Base-by-base conservation (phyloP, 2,329 filamentous ascomycete species). In the Lachnellula arida region DNA sequence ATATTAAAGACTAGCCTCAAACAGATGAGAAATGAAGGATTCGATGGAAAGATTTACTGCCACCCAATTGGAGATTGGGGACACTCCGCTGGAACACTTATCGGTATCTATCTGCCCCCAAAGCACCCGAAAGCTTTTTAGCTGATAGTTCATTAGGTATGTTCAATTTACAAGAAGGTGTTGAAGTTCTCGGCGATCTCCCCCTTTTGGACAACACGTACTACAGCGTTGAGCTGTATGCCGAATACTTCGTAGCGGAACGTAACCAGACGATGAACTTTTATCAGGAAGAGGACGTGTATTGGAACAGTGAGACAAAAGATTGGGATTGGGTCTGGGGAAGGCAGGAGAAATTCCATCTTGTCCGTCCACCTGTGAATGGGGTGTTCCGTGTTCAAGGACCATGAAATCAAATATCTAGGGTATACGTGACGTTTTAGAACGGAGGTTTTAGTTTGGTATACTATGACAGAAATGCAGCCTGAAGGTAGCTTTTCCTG, bases 41-140 rank as follows among this genome's bases (percentile, higher is more conserved):
- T 79, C 39, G 62, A 74, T 53, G 78, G 77, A 9, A 76, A 70
- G 61, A 73, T 80, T 6, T 80, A 80, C 62, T 76, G 71, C 40
- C 77, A 80, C 53, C 71, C 77, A 1, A 77, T 78, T 14, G 77
- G 77, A 11, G 77, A 80, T 65, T 79, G 75, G 73, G 77, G 77
- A 1, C 77, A 79, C 56, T 74, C 75, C 2, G 77, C 76, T 0
- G 77, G 77, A 0, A 73, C 77, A 0, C 58, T 78, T 5, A 76
- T 79, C 51, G 77, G 76, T 76, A 65, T 65, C 23, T 76, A 65
- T 65, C 23, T 15, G 4, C 48, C 39, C 40, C 5, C 19, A 28
- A 40, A 34, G 32, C 8, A 2, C 39, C 4, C 3, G 1, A 47
- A 34, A 32, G 19, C 2, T n/a, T 7, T 4, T 15, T 12, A 23